Conservation (phyloP, 1,284 basidiomycete genomes). For the Moniliophthora roreri region DNA sequence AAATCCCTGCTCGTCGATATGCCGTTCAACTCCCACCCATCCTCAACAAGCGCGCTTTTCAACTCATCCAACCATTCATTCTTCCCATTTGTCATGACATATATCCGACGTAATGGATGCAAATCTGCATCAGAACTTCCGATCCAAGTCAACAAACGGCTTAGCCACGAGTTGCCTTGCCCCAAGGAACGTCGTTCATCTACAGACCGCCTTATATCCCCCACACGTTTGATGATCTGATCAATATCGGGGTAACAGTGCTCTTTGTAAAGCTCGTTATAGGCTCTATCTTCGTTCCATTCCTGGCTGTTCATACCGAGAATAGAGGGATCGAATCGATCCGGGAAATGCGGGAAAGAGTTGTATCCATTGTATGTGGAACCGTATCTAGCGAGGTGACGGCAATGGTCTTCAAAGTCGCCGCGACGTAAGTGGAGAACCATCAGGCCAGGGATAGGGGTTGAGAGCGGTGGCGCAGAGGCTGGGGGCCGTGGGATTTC, state of each 20-base stretch:
- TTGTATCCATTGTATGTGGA: constrained; percentile 46
- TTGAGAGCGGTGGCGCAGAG: neutral
- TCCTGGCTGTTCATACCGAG: constrained; percentile 17
- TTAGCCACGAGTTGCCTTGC: too few relatives aligned
- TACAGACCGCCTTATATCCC: constrained; percentile 30
- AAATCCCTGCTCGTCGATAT: constrained; percentile 35
- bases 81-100: constrained; percentile 58
- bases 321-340: constrained; percentile 31
- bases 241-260: constrained; percentile 51
- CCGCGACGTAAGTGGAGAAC: constrained; percentile 62
- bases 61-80: constrained; percentile 45
- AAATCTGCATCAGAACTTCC: constrained; percentile 5
- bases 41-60: constrained; percentile 31
- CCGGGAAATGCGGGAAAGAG: constrained; percentile 38
- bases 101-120: constrained; percentile 31
- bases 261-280: constrained; percentile 29
- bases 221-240: constrained; percentile 43
- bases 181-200: neutral
- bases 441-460: constrained; percentile 24
- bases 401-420: constrained; percentile 56
- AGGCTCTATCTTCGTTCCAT: constrained; percentile 17
- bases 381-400: constrained; percentile 39
- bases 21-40: constrained; percentile 20
- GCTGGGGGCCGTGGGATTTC: neutral
- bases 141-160: neutral